These are phyloP conservation scores for thale cress (Arabidopsis thaliana) DNA, from an alignment of 345 rosid genomes.

Conservation along the genomic window DNA sequence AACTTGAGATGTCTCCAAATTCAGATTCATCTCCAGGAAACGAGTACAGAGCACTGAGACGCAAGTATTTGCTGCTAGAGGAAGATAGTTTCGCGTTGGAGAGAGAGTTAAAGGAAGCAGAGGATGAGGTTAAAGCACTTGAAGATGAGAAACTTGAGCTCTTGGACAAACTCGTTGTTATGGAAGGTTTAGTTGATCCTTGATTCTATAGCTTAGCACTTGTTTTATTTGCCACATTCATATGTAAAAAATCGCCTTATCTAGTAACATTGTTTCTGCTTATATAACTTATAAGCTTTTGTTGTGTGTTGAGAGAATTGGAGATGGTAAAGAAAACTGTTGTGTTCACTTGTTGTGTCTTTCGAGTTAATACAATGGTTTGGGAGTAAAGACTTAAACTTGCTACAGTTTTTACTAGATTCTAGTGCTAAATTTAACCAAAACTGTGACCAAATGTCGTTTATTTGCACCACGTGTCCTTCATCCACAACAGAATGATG, in stretches of 20 bases:
- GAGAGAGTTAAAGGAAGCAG: constrained; percentile 63
- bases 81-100: constrained; percentile 77
- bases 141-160: constrained; percentile 78
- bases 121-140: constrained; percentile 69
- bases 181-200: constrained; percentile 90
- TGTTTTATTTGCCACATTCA: constrained; percentile 2
- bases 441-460: not conserved
- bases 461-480: constrained; percentile 30
- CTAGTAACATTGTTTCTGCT: constrained; percentile 21
- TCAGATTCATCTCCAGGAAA: constrained; percentile 70
- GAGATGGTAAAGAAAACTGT: not conserved
- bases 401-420: not conserved
- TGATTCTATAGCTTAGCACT: constrained; percentile 15
- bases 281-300: not conserved
- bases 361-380: constrained; percentile 3
- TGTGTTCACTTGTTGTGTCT: constrained; percentile 6
- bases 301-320: not conserved
- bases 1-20: constrained; percentile 60
- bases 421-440: not conserved
- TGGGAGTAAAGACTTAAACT: not conserved
- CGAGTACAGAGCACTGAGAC: constrained; percentile 72
- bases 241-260: constrained; percentile 36
- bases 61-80: constrained; percentile 72
- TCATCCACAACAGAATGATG: not conserved
- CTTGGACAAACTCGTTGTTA: constrained; percentile 82